Base-by-base conservation (phyloP, 1,139 yeast species). In the Protomyces lactucae-debilis region DNA sequence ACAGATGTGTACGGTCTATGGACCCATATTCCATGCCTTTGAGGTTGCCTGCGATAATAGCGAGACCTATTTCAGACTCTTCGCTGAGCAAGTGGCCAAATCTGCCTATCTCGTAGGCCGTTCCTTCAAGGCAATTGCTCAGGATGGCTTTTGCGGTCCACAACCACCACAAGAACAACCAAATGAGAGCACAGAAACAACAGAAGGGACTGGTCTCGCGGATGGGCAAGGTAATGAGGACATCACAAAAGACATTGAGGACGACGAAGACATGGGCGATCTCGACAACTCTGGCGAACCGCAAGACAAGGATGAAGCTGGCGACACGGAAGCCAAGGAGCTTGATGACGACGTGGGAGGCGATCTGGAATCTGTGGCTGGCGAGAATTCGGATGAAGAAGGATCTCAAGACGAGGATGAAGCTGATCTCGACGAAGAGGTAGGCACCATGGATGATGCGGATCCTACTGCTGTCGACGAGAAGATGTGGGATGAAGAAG, bases 261-360 rank as follows among this genome's bases (percentile, higher is more conserved):
- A 92, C 61, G 97, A 93, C 70, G 98, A 92, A 70, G 97, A 93
- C 74, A 79, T 92, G 64, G 80, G 86, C 8, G 98, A 93, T 73
- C 86, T 89, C 72, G 97, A 97, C 1, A 21, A 43, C 10, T n/a
- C 48, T 16, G 95, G 91, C 73, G 84, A 86, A 63, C 83, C 86
- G 60, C 83, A 86, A 18, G 28, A 39, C 16, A 56, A 52, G 21
- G 56, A 53, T 6, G 79, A 83, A 46, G 52, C 40, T 16, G 65
- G 48, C 16, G 35, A 61, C 4, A 55, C 52, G 21, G 83, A 84
- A 28, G 97, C 97, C 6, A 91, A 89, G 60, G 96, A 90, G 64
- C 88, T 92, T 75, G 96, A 91, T 71, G 97, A 97, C 40, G 98
- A 93, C 72, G 89, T 93, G 96, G 97, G 95, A 28, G 98, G 98